These are phyloP conservation scores for Saururus chinensis DNA, from an alignment of 164 flowering plant species.

Conservation along the genomic window DNA sequence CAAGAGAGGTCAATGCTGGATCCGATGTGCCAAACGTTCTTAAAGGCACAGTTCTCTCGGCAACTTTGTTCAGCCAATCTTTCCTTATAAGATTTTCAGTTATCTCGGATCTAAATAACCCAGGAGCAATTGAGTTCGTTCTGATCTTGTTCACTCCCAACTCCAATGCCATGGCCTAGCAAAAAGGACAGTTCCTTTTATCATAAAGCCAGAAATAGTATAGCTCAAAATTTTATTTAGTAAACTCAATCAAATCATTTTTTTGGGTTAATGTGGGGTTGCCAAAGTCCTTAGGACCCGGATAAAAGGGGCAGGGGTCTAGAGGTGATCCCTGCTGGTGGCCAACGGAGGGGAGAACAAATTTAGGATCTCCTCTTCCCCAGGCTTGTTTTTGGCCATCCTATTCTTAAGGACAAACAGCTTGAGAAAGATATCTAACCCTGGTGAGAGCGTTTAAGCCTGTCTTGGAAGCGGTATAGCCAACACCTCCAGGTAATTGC, in stretches of 20 bases:
- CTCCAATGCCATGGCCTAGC: conserved; percentile 42
- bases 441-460: conserved; percentile 46
- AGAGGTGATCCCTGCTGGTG: no score
- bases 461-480: conserved; percentile 51
- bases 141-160: conserved; percentile 27
- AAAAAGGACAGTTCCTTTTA: conserved; percentile 16
- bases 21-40: conserved; percentile 21
- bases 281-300: no score
- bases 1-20: conserved; percentile 36
- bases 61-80: conserved; percentile 29
- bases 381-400: no score
- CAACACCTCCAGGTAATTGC: conserved; percentile 43
- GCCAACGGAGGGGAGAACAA: no score
- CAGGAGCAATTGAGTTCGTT: conserved; percentile 31
- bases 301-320: no score
- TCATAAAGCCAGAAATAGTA: no score
- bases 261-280: no score
- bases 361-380: no score
- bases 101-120: conserved; percentile 33
- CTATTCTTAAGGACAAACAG: neutral
- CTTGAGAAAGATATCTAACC: conserved; percentile 22
- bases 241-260: neutral
- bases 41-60: conserved; percentile 23
- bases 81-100: conserved; percentile 27
- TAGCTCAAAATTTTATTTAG: no score